These are phyloP conservation scores for Alternaria sp. DNA, from an alignment of 2,329 filamentous ascomycete genomes.

Conservation along the genomic window DNA sequence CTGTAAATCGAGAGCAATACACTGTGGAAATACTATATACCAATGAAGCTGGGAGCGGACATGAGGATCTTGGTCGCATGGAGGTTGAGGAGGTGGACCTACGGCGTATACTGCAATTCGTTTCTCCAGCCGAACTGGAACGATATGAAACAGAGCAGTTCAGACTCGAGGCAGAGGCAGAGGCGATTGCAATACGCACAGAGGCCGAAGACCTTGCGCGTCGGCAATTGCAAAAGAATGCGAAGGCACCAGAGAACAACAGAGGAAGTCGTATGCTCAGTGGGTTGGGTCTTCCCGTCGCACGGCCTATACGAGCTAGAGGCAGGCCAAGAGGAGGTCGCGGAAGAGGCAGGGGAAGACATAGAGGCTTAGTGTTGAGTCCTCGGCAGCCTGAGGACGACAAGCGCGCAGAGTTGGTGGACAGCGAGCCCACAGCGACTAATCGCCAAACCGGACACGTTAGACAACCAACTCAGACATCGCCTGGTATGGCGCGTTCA, in stretches of 20 bases:
- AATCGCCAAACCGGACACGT: slow-evolving; percentile 28
- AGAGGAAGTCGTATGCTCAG: slow-evolving; percentile 24
- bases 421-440: slow-evolving; percentile 11
- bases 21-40: slow-evolving; percentile 30
- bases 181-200: slow-evolving; percentile 29
- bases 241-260: slow-evolving; percentile 20
- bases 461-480: slow-evolving; percentile 18
- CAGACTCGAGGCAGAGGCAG: slow-evolving; percentile 38
- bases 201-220: slow-evolving; percentile 35
- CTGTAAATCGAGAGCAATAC: slow-evolving; percentile 38
- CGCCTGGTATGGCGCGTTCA: slow-evolving; percentile 37
- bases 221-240: slow-evolving; percentile 38
- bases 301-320: slow-evolving; percentile 18
- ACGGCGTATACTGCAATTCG: slow-evolving; percentile 42
- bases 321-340: slow-evolving; percentile 22
- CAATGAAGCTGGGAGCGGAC: slow-evolving; percentile 3
- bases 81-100: slow-evolving; percentile 38
- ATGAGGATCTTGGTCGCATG: slow-evolving; percentile 8
- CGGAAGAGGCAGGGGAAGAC: slow-evolving; percentile 22
- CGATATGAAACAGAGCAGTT: slow-evolving; percentile 48
- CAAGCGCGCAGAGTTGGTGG: slow-evolving; percentile 4
- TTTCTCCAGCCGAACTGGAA: slow-evolving; percentile 43
- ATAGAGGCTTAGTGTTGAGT: background rate
- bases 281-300: slow-evolving; percentile 18
- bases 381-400: slow-evolving; percentile 9